A percentile compares a stretch with the other conserved stretches of the same genome.
phyloP scores from a whole-genome alignment of 164 flowering plant genomes.

The Vitis amurensis region DNA sequence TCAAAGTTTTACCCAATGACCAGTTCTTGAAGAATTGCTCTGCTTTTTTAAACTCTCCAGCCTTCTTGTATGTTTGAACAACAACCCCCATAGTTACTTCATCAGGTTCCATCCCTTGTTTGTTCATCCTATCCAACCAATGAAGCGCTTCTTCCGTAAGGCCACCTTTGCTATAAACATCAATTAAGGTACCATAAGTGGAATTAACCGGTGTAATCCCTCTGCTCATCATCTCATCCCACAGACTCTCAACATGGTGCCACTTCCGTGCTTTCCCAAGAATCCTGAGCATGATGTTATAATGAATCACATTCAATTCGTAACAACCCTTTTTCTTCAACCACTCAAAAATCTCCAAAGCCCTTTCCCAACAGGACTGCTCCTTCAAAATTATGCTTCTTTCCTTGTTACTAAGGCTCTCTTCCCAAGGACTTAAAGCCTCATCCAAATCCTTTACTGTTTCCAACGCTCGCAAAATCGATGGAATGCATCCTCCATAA shows the following conservation, averaged over 20 bases:
- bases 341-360: conserved; percentile 87
- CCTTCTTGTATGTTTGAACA: conserved; percentile 74
- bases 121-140: conserved; percentile 74
- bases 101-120: conserved; percentile 78
- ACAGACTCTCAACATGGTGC: conserved; percentile 54
- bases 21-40: conserved; percentile 77
- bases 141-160: conserved; percentile 56
- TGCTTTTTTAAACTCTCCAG: conserved; percentile 74
- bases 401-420: conserved; percentile 64
- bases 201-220: conserved; percentile 64
- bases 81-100: conserved; percentile 90
- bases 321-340: conserved; percentile 74
- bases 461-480: conserved; percentile 73
- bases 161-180: conserved; percentile 89
- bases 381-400: conserved; percentile 93
- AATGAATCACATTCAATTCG: conserved; percentile 92
- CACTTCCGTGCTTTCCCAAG: conserved; percentile 76
- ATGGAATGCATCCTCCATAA: conserved; percentile 78
- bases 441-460: conserved; percentile 54
- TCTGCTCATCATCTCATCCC: conserved; percentile 64
- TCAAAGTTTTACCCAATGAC: conserved; percentile 42
- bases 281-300: conserved; percentile 80
- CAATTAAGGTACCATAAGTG: conserved; percentile 87
- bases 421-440: conserved; percentile 83
- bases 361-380: conserved; percentile 77